phyloP scores from a whole-genome alignment of 1,284 basidiomycete genomes.

The Chiua sp. region DNA sequence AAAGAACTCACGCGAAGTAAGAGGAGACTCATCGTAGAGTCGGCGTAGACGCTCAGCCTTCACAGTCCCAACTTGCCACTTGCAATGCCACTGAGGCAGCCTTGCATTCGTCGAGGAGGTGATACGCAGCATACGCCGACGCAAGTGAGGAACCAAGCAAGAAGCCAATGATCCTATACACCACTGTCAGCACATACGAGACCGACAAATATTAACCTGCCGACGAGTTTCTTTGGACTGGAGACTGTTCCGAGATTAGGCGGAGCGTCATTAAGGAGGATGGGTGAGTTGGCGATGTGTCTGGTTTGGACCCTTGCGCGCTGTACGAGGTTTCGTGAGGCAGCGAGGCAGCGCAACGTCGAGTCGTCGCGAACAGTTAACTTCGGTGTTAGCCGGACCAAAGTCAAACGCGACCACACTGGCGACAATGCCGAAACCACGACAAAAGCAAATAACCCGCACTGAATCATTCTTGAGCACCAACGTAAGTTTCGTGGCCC shows the following conservation, averaged over 20 bases:
- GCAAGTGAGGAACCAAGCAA: conserved; percentile 88
- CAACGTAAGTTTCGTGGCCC: conserved; percentile 57
- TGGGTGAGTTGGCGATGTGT: too few relatives aligned
- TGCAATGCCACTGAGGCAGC: conserved; percentile 83
- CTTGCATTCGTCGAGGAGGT: too few relatives aligned
- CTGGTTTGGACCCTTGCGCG: too few relatives aligned
- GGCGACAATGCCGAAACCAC: conserved; percentile 62
- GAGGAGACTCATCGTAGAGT: too few relatives aligned
- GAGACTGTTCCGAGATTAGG: too few relatives aligned
- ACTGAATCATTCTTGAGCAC: conserved; percentile 62
- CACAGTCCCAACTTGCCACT: too few relatives aligned
- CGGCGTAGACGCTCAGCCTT: too few relatives aligned
- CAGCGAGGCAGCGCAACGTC: conserved; percentile 42
- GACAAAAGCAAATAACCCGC: conserved; percentile 50
- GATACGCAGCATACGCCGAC: conserved; percentile 87
- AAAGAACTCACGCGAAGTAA: too few relatives aligned
- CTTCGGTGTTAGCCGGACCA: conserved; percentile 34
- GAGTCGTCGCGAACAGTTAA: conserved; percentile 21
- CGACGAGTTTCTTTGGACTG: conserved; percentile 77
- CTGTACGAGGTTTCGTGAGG: conserved; percentile 30
- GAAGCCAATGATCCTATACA: conserved; percentile 82
- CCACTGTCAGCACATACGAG: conserved; percentile 12
- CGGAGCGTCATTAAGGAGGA: too few relatives aligned
- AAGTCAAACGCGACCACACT: conserved; percentile 7
- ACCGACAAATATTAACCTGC: conserved; percentile 56